A percentile compares a stretch with the other conserved stretches of the same genome.
These are phyloP conservation scores for Closterium sp. DNA, from an alignment of 139 green algal genomes.

Conservation along the genomic window DNA sequence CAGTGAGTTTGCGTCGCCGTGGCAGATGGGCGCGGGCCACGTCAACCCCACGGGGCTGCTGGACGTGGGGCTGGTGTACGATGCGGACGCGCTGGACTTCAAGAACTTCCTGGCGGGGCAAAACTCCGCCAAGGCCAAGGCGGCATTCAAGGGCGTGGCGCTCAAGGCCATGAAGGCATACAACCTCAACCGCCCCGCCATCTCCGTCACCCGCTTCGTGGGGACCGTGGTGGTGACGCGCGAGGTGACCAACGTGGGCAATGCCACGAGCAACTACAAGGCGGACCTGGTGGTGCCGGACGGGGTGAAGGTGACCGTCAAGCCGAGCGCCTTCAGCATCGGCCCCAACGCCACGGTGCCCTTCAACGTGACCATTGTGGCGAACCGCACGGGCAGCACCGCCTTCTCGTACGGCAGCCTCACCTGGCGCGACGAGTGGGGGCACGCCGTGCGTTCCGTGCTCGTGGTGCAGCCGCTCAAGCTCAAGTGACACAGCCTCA, in stretches of 20 bases:
- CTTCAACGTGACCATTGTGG: background rate
- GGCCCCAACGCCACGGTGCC: background rate
- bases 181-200: background rate
- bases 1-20: background rate
- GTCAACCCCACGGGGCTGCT: slow-evolving; percentile 2
- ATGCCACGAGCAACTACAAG: background rate
- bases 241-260: background rate
- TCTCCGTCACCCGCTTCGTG: background rate
- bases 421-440: background rate
- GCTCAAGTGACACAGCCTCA: background rate
- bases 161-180: background rate
- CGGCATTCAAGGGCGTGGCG: background rate
- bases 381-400: background rate
- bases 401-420: background rate
- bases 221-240: background rate
- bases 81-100: slow-evolving; percentile 5
- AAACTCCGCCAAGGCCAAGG: background rate
- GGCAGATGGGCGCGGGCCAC: slow-evolving; percentile 16
- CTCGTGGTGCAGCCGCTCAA: background rate
- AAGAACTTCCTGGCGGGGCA: background rate
- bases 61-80: slow-evolving; percentile 19
- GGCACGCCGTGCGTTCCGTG: background rate
- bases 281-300: background rate
- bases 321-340: background rate
- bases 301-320: background rate